Conservation (phyloP, 371 early-diverging fungal species). For the Chytridium lagenaria region DNA sequence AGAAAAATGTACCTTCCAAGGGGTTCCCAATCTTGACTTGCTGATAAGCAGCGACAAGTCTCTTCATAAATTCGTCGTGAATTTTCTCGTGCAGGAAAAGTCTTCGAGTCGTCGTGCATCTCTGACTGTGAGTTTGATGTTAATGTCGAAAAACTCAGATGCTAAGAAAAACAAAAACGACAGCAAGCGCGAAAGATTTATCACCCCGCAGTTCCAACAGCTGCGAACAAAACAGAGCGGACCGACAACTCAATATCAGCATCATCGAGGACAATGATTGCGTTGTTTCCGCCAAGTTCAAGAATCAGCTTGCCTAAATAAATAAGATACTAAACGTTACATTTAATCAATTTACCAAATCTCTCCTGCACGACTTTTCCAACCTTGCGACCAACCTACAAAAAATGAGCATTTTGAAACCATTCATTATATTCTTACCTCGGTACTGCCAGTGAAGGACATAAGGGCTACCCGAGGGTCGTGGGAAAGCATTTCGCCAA, state of each 20-base stretch:
- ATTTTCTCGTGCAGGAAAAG: constrained; percentile 91
- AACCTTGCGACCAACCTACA: constrained; percentile 45
- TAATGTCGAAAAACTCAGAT: neutral
- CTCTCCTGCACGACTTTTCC: constrained; percentile 73
- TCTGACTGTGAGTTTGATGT: constrained; percentile 57
- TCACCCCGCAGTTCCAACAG: constrained; percentile 93
- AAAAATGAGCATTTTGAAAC: neutral
- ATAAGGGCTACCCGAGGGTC: constrained; percentile 80
- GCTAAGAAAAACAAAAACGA: no score
- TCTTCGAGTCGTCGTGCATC: constrained; percentile 95
- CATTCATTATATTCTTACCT: constrained; percentile 25
- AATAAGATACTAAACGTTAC: constrained; percentile 10
- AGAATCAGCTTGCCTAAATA: constrained; percentile 70
- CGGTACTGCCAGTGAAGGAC: constrained; percentile 90
- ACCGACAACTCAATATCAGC: constrained; percentile 94
- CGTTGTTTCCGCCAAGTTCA: constrained; percentile 97
- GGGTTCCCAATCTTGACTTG: constrained; percentile 94
- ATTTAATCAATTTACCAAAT: constrained; percentile 81
- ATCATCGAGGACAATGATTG: constrained; percentile 87
- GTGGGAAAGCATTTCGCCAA: constrained; percentile 78
- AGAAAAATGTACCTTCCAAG: constrained; percentile 53
- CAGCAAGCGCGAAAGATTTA: no score
- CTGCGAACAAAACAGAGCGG: constrained; percentile 90
- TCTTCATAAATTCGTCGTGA: constrained; percentile 82
- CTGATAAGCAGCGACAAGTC: constrained; percentile 81